Conservation (phyloP, 2,329 filamentous ascomycete species). For the Alternaria solani region DNA sequence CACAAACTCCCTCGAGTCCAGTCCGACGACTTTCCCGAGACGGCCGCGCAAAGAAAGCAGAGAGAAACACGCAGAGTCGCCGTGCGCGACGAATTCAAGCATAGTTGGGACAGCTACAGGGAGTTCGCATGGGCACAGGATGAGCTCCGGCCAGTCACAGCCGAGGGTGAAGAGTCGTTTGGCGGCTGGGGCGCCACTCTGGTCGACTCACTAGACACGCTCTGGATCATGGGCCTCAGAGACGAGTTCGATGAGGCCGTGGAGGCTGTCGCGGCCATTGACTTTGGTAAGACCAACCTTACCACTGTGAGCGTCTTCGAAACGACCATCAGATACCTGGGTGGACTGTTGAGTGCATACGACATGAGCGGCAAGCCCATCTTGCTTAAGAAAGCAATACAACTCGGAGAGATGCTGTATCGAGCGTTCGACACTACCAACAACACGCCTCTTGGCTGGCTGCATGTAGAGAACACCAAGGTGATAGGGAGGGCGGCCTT, state of each 20-base stretch:
- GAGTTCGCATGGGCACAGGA: conserved; percentile 57
- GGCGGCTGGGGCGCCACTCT: conserved; percentile 60
- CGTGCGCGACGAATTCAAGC: conserved; percentile 54
- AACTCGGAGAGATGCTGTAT: conserved; percentile 55
- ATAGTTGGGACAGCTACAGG: conserved; percentile 56
- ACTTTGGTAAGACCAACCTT: conserved; percentile 53
- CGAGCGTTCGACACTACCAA: conserved; percentile 58
- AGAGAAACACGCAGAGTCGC: conserved; percentile 45
- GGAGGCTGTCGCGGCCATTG: conserved; percentile 54
- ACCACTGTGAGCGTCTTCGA: conserved; percentile 60
- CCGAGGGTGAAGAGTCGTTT: conserved; percentile 51
- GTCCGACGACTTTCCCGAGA: conserved; percentile 49
- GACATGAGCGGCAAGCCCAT: conserved; percentile 47
- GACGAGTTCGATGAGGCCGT: conserved; percentile 59
- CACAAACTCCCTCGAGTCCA: conserved; percentile 53
- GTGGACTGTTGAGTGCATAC: conserved; percentile 49
- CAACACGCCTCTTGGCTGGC: conserved; percentile 55
- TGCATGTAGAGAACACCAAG: conserved; percentile 51
- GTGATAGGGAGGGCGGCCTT: conserved; percentile 34
- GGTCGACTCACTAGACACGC: conserved; percentile 57
- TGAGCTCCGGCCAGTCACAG: conserved; percentile 55
- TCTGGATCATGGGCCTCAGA: conserved; percentile 60
- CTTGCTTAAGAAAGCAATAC: conserved; percentile 48
- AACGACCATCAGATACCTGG: conserved; percentile 57
- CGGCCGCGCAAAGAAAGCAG: conserved; percentile 30